Percentiles rank a stretch among this genome's conserved stretches.
phyloP scores from a whole-genome alignment of 108 stramenopile species.

The Thalassiosira profunda region DNA sequence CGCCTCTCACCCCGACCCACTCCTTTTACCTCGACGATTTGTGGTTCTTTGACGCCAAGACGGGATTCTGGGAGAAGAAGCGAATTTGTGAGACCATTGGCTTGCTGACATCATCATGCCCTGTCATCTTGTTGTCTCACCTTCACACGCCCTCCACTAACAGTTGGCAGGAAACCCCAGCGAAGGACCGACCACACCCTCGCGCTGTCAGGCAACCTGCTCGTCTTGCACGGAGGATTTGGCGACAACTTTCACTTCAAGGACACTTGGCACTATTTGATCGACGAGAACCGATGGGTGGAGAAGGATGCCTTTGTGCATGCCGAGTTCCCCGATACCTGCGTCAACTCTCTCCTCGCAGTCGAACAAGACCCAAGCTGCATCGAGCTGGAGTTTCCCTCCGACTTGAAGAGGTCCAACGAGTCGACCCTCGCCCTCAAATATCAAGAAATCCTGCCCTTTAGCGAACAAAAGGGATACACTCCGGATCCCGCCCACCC shows the following conservation, averaged over 20 bases:
- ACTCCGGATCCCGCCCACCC: slow-evolving; percentile 41
- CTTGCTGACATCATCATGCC: neutral
- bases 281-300: slow-evolving; percentile 66
- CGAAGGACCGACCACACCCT: slow-evolving; percentile 39
- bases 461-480: slow-evolving; percentile 36
- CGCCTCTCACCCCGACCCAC: slow-evolving; percentile 59
- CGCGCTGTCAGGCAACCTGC: slow-evolving; percentile 30
- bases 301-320: slow-evolving; percentile 74
- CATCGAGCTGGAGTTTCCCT: slow-evolving; percentile 58
- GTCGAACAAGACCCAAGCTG: slow-evolving; percentile 56
- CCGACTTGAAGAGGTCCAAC: slow-evolving; percentile 39
- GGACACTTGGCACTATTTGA: slow-evolving; percentile 89
- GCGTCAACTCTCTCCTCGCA: slow-evolving; percentile 65
- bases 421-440: slow-evolving; percentile 40
- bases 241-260: slow-evolving; percentile 73
- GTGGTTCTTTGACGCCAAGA: slow-evolving; percentile 70
- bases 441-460: slow-evolving; percentile 48
- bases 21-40: slow-evolving; percentile 78
- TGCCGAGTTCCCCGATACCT: slow-evolving; percentile 65
- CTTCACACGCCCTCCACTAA: neutral
- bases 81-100: slow-evolving; percentile 17
- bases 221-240: slow-evolving; percentile 81
- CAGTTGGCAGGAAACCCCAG: slow-evolving; percentile 31
- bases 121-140: neutral
- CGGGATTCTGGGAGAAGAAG: slow-evolving; percentile 67